phyloP scores from a whole-genome alignment of 225 moss, liverwort and hornwort species.

The Rhytidiadelphus loreus region DNA sequence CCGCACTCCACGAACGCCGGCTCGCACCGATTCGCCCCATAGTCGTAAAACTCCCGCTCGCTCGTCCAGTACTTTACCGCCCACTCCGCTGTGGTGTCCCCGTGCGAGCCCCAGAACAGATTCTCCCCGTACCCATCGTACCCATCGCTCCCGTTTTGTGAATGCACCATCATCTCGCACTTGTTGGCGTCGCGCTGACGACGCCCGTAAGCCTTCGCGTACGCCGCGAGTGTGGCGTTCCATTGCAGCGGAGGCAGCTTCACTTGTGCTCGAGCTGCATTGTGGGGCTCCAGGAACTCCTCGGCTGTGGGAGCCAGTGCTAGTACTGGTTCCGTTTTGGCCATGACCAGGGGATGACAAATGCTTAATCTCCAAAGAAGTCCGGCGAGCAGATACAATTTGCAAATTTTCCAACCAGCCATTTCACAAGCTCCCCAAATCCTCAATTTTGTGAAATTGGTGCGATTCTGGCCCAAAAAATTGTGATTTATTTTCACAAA shows the following conservation, averaged over 20 bases:
- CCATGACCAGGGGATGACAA: neutral
- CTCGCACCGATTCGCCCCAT: neutral
- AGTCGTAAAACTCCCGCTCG: neutral
- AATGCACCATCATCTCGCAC: neutral
- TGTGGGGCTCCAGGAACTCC: slow-evolving; percentile 1
- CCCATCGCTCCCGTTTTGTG: neutral
- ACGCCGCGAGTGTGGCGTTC: neutral
- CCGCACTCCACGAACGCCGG: neutral
- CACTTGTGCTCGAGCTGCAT: neutral
- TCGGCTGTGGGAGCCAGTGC: neutral
- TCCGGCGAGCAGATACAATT: neutral
- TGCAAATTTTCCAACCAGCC: neutral
- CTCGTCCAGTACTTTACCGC: neutral
- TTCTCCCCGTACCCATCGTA: neutral
- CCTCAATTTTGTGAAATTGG: neutral
- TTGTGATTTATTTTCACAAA: neutral
- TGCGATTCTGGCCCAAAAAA: neutral
- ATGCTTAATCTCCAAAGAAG: neutral
- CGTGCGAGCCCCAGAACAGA: slow-evolving; percentile 1
- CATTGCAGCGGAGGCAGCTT: neutral
- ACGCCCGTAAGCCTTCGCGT: neutral
- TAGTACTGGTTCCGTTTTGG: neutral
- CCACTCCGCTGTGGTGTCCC: neutral
- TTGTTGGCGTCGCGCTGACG: neutral
- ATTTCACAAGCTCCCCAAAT: neutral